Percentiles rank a stretch among this genome's conserved stretches.
Conservation (phyloP, 2,329 filamentous ascomycete species). For the Albifimbria verrucaria region DNA sequence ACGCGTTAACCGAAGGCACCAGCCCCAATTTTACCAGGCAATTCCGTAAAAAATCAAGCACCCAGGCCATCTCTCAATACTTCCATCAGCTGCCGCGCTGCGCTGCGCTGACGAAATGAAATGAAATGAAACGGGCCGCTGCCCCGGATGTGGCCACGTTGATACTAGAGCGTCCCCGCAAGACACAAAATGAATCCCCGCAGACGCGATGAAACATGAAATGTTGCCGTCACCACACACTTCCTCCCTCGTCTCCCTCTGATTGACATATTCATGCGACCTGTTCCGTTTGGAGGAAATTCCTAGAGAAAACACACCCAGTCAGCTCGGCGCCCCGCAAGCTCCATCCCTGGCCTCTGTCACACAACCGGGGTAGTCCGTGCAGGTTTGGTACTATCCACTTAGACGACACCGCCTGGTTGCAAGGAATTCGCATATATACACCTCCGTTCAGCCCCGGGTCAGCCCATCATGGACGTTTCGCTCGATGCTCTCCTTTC, state of each 20-base stretch:
- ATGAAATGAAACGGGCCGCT: neutral
- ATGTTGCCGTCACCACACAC: too few relatives aligned
- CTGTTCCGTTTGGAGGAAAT: neutral
- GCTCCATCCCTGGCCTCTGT: neutral
- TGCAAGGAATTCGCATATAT: neutral
- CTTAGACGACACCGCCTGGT: neutral
- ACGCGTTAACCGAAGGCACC: too few relatives aligned
- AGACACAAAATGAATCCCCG: too few relatives aligned
- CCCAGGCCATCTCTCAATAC: too few relatives aligned
- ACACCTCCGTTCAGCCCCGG: neutral
- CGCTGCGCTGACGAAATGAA: too few relatives aligned
- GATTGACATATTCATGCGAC: neutral
- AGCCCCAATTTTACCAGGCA: too few relatives aligned
- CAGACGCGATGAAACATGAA: too few relatives aligned
- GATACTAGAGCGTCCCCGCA: too few relatives aligned
- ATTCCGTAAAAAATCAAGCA: too few relatives aligned
- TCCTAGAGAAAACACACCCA: neutral
- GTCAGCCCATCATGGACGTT: neutral
- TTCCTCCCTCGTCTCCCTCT: too few relatives aligned
- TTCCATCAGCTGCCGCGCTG: too few relatives aligned
- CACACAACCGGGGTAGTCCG: too few relatives aligned
- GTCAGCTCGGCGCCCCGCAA: neutral
- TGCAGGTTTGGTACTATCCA: neutral
- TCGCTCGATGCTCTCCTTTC: neutral
- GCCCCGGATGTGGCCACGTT: neutral